Evolutionary conservation across 78 protist genomes (phyloP), one percentile per base, ranked within the genome.

Genomic region (Dictyostelium capitatum): DNA sequence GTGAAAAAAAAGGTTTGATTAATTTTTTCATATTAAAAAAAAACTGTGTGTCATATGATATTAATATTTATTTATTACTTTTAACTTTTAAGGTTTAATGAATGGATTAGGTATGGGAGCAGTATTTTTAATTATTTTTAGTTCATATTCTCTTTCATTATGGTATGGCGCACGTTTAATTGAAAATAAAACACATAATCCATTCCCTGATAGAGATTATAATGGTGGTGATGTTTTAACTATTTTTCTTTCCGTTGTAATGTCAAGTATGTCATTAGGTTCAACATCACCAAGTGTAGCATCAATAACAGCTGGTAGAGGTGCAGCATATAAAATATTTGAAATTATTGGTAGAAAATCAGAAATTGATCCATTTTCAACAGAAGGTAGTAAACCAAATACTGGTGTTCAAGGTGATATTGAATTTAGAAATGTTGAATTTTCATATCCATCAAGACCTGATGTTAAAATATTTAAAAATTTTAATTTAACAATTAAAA

Each of bases 121-220:
- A 4, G 67, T 94, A 47, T 83, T 92, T 73, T 80, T 90, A 25
- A 65, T 87, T 4, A 50, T 90, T 11, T 79, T 89, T 73, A 82
- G 83, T 73, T 28, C 83, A 0, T 80, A 91, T 50, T 75, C 83
- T 4, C 47, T 89, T 11, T 83, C 94, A 15, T 91, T 91, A 23
- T 96, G 97, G 97, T 92, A 81, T 30, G 97, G 95, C 14, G 46
- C 83, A 32, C 56, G 75, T 14, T 79, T 92, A 79, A 82, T 96
- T 48, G 59, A 48, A 8, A 69, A 74, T 37, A 64, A 81, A n/a
- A 10, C 28, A 1, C 41, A 53, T 74, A 73, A 73, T 59, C 75
- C 96, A 54, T 94, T 91, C 10, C 77, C 69, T 0, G 77, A 28
- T 30, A 32, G 87, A 62, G 72, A 12, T 8, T 72, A 87, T 77